These are phyloP conservation scores for Artemisia argyi DNA, from an alignment of 129 eudicot species.

Conservation along the genomic window DNA sequence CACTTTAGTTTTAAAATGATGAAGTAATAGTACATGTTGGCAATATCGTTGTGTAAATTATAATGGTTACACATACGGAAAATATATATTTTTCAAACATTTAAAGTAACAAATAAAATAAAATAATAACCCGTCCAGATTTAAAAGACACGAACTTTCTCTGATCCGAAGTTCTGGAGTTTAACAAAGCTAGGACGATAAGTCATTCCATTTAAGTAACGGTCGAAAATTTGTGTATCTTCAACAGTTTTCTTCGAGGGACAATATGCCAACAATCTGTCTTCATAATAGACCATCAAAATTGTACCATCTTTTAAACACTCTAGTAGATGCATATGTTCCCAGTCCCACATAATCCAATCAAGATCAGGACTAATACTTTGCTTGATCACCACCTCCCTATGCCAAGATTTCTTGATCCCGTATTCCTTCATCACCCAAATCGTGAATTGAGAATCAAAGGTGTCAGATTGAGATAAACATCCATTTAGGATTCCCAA, in stretches of 20 bases:
- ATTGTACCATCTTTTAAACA: constrained; percentile 32
- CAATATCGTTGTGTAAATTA: no score
- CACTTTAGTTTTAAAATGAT: no score
- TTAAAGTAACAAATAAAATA: no score
- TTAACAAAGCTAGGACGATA: constrained; percentile 24
- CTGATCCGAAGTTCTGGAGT: constrained; percentile 4
- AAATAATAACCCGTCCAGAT: no score
- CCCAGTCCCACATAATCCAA: constrained; percentile 4
- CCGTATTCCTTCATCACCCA: constrained; percentile 61
- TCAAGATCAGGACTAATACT: constrained; percentile 3
- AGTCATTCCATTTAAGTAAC: background rate
- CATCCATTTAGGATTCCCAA: constrained; percentile 36
- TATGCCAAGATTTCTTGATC: constrained; percentile 40
- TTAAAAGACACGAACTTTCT: constrained; percentile 4
- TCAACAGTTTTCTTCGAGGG: background rate
- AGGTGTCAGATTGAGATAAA: constrained; percentile 37
- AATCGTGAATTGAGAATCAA: constrained; percentile 32
- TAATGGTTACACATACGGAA: no score
- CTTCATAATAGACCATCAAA: constrained; percentile 17
- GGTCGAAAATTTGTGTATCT: background rate
- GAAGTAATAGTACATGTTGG: no score
- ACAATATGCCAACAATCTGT: constrained; percentile 4
- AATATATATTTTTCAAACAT: no score
- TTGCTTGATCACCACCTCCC: constrained; percentile 37
- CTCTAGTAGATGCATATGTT: background rate